Evolutionary conservation across 345 rosid genomes (phyloP).

Genomic region (Acer yangbiense): DNA sequence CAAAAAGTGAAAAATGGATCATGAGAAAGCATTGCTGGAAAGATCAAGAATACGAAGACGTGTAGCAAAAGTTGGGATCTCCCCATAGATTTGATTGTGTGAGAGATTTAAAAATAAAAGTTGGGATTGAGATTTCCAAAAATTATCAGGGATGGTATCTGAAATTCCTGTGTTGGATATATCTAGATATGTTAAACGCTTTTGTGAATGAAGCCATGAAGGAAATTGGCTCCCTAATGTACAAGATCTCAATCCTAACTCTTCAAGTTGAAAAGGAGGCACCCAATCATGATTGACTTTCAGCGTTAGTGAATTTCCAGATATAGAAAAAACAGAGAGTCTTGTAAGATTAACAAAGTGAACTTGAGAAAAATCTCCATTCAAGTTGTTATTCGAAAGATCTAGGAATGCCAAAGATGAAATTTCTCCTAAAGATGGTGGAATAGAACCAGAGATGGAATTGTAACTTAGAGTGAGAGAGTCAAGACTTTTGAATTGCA

Average conservation of each 20-base stretch:
- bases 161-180: too few species aligned
- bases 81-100: conserved; percentile 28
- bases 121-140: conserved; percentile 21
- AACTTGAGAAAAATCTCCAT: background rate
- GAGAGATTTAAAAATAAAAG: conserved; percentile 23
- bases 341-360: conserved; percentile 31
- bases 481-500: background rate
- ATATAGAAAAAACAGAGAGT: conserved; percentile 10
- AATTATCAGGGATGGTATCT: too few species aligned
- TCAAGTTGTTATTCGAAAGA: too few species aligned
- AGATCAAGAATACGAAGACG: too few species aligned
- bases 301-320: conserved; percentile 24
- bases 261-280: conserved; percentile 30
- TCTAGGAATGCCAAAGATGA: too few species aligned
- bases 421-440: too few species aligned
- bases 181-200: background rate
- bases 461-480: too few species aligned
- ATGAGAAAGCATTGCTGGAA: too few species aligned
- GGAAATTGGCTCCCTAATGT: conserved; percentile 32
- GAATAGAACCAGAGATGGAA: too few species aligned
- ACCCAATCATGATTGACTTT: conserved; percentile 28
- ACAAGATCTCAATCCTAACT: conserved; percentile 23
- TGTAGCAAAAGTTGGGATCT: conserved; percentile 5
- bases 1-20: too few species aligned
- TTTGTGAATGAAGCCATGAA: conserved; percentile 29